Percentiles rank a stretch among this genome's conserved stretches.
phyloP scores from a whole-genome alignment of 306 rosid genomes.

The Fagus crenata region DNA sequence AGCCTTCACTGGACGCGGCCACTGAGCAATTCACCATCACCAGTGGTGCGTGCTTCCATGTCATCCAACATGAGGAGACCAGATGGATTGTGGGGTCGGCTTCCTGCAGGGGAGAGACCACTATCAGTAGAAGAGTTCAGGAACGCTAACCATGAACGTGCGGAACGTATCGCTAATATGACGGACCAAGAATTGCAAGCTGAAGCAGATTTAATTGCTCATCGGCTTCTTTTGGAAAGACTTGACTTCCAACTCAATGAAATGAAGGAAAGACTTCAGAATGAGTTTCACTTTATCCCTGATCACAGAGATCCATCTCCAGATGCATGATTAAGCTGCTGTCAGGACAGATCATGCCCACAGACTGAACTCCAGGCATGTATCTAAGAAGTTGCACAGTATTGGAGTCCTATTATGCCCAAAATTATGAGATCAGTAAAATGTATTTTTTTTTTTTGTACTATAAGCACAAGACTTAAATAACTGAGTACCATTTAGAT shows the following conservation, averaged over 20 bases:
- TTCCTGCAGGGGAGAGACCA: neutral
- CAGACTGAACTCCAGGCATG: neutral
- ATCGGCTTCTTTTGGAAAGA: neutral
- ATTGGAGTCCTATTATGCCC: neutral
- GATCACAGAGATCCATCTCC: neutral
- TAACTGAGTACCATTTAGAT: neutral
- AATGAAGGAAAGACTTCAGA: neutral
- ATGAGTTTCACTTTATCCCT: neutral
- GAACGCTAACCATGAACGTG: neutral
- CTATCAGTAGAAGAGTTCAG: neutral
- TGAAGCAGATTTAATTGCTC: neutral
- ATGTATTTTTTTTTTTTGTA: neutral
- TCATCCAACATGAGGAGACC: neutral
- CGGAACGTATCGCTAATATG: neutral
- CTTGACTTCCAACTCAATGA: neutral
- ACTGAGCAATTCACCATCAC: slow-evolving; percentile 1
- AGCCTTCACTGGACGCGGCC: neutral
- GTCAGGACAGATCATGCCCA: neutral
- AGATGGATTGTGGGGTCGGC: neutral
- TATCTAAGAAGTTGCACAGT: neutral
- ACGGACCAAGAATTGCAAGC: neutral
- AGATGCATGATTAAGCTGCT: neutral
- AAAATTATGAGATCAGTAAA: neutral
- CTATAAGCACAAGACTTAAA: neutral
- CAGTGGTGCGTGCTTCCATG: neutral